A percentile compares a stretch with the other conserved stretches of the same genome.
Evolutionary conservation across 257 asterid species (phyloP).

Genomic region (Solanum neorickii): DNA sequence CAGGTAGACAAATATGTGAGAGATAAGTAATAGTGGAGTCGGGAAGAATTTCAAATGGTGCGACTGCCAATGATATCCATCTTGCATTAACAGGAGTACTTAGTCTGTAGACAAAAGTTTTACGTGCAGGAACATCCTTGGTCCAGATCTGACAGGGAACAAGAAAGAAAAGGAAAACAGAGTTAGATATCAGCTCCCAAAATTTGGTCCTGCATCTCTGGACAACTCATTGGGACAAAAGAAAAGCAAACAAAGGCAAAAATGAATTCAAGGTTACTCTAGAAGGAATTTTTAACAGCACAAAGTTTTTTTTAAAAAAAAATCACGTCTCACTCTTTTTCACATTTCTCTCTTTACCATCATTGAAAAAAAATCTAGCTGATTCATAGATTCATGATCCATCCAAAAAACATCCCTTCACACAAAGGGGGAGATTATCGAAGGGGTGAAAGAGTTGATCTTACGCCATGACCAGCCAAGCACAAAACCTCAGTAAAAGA

Average conservation of each 20-base stretch:
- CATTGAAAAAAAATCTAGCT: neutral
- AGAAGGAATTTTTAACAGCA: neutral
- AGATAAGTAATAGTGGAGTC: conserved; percentile 58
- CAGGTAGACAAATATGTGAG: conserved; percentile 65
- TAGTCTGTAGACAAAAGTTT: conserved; percentile 77
- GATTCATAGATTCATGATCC: neutral
- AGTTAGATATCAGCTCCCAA: neutral
- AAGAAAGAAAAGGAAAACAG: neutral
- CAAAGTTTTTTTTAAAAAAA: neutral
- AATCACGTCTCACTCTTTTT: neutral
- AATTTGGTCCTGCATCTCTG: neutral
- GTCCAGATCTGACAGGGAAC: conserved; percentile 50
- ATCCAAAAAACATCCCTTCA: neutral
- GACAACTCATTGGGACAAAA: neutral
- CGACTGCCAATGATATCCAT: conserved; percentile 85
- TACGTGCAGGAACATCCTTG: conserved; percentile 80
- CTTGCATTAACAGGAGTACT: conserved; percentile 90
- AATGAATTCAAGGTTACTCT: neutral
- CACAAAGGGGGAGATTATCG: neutral
- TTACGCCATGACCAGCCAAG: neutral
- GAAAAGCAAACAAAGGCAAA: neutral
- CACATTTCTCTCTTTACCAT: neutral
- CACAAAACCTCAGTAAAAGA: neutral
- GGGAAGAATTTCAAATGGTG: conserved; percentile 83
- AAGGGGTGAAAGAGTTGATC: neutral